Base-by-base conservation (phyloP, 1,284 basidiomycete genomes). In the Marasmius oreades region DNA sequence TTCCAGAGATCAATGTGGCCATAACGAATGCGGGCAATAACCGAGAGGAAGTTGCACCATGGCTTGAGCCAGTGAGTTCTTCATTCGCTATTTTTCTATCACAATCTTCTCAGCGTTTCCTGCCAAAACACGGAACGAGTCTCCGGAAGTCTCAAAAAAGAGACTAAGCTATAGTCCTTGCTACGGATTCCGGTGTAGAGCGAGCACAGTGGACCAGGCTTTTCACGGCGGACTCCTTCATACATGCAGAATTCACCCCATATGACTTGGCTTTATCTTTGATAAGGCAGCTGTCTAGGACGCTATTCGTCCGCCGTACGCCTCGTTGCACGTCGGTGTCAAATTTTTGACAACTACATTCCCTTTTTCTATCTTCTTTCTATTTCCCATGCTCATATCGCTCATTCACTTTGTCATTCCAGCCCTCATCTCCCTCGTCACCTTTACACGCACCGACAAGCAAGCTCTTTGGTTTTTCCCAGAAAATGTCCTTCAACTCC, bases 391-490 rank as follows among this genome's bases (percentile, higher is more conserved):
- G 10, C 33, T 31, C 18, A 2, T 2, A 4, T 18, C n/a, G 16
- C 47, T 31, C 1, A 26, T n/a, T 50, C 14, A 8, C 26, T 31
- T 31, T 50, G 8, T 50, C 12, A 16, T 16, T 5, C 1, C 14
- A 31, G 37, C 31, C 12, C 31, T 53, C 26, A 26, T 10, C 16
- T 26, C 37, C 24, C 20, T 53, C 23, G n/a, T 12, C 16, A 16
- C n/a, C 37, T 24, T 53, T 24, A 42, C 43, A 16, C 12, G 11
- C 39, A 43, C 39, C 47, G 5, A 5, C 47, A 18, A 26, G 47
- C 52, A 53, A 51, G 42, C 20, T 47, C 10, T 74, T 58, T 67
- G 66, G 59, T 67, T 64, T 57, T 70, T 73, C 70, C 66, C 73
- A 10, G 70, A 69, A 61, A 71, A 70, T 58, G 64, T 75, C 22